Percentiles rank a stretch among this genome's conserved stretches.
phyloP scores from a whole-genome alignment of 108 stramenopile species.

The Fragilaria radians region DNA sequence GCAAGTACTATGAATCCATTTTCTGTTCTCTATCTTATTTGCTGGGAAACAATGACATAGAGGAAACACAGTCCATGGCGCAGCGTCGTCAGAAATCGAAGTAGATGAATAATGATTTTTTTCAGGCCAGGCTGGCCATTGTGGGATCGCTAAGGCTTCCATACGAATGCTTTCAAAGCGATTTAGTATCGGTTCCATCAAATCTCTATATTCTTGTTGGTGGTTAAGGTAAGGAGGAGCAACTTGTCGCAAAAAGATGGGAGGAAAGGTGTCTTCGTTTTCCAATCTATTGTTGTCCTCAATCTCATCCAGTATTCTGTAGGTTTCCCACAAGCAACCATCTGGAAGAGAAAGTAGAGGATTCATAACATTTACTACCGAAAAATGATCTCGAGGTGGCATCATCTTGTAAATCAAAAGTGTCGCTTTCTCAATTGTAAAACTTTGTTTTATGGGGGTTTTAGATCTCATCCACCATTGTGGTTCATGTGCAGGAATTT shows the following conservation, averaged over 20 bases:
- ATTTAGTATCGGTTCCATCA: conserved; percentile 37
- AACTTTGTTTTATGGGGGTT: background rate
- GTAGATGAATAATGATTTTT: conserved; percentile 52
- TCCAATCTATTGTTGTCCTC: conserved; percentile 8
- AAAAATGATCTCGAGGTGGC: conserved; percentile 11
- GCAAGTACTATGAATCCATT: conserved; percentile 74
- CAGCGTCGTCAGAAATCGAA: conserved; percentile 19
- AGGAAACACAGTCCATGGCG: conserved; percentile 90
- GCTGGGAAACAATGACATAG: conserved; percentile 93
- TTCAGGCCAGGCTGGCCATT: conserved; percentile 94
- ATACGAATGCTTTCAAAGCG: conserved; percentile 33
- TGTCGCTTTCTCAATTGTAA: conserved; percentile 6
- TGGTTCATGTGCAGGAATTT: background rate
- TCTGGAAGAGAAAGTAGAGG: background rate
- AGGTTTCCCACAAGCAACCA: conserved; percentile 65
- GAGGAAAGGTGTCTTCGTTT: too few relatives aligned
- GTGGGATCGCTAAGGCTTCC: conserved; percentile 54
- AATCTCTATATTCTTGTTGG: conserved; percentile 26
- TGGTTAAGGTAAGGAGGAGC: conserved; percentile 58
- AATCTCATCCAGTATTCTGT: conserved; percentile 10
- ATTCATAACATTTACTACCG: background rate
- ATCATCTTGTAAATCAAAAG: conserved; percentile 27
- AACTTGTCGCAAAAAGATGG: conserved; percentile 23
- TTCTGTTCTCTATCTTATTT: conserved; percentile 42
- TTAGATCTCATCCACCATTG: background rate